Base-by-base conservation (phyloP, 2,329 filamentous ascomycete species). In the Celoporthe dispersa region DNA sequence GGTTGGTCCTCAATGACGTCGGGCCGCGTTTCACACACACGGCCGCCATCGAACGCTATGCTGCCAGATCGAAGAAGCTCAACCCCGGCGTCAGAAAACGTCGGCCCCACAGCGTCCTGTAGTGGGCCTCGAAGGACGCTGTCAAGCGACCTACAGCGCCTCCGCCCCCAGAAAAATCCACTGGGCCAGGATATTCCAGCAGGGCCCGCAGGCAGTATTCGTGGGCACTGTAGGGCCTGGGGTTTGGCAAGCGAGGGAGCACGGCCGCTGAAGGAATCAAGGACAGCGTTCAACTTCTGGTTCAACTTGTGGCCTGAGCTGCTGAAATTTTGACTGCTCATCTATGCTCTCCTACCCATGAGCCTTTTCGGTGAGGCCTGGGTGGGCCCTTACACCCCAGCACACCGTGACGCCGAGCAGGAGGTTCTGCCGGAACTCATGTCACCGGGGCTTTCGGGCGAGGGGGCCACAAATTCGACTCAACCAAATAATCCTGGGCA, bases 1-100 rank as follows among this genome's bases (percentile, higher is more conserved):
- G 61, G 48, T 61, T 57, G 61, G 64, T 53, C 70, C 39, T 69
- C 60, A 64, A 66, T 71, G 70, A 71, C 70, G 70, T 71, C 65
- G 67, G 61, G 67, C 67, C 33, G 70, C 70, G 70, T 71, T 68
- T 70, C 69, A 67, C 35, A 55, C 65, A 64, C 44, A 62, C 37
- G 53, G 51, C 66, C 65, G 25, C 9, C 67, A 71, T 71, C 70
- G 70, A 64, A n/a, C 22, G 64, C 59, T 51, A 33, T 59, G 64
- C 67, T 69, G 70, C 39, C 51, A 62, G 67, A 71, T 71, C 70
- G 70, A 68, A 44, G 33, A 37, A 7, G 48, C 14, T 16, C 25
- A 41, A 61, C 28, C 53, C 59, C 39, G 22, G 60, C 37, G 35
- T 37, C 60, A 39, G 31, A 28, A 61, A 44, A 53, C 16, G 31